Evolutionary conservation across 2,329 filamentous ascomycete species (phyloP), one percentile per base, ranked within the genome.

Genomic region (Ascochyta fabae): DNA sequence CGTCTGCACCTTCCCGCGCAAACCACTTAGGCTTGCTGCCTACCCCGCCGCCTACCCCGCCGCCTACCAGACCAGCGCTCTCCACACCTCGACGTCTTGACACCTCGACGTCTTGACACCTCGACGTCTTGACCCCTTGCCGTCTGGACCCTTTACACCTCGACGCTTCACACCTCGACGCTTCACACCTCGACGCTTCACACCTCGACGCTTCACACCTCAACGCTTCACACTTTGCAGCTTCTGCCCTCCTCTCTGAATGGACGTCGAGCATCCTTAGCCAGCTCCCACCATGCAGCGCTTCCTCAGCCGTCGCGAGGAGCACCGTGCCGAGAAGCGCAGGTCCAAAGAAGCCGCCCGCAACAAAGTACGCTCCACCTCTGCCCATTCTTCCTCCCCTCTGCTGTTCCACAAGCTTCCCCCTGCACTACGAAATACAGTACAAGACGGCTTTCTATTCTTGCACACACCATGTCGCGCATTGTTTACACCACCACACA

Each of bases 261-360:
- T 69, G 65, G 60, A 55, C 49, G 31, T 44, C 56, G 26, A 19
- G 44, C 44, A 46, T 19, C 45, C 44, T 29, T 54, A 34, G 36
- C 56, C 56, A 10, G 5, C 29, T 13, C 12, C 12, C 10, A 10
- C 29, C 60, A 81, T 83, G 60, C 86, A 84, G 71, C 86, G 88
- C 67, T 87, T 92, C 72, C 85, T 90, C 57, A 90, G 85, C 74
- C 81, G 88, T 64, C 85, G 88, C 63, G 89, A 91, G 68, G 91
- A 80, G 74, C 64, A 74, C 56, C 66, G 66, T 46, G 42, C 53
- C 22, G 75, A 75, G 59, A 76, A 76, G 62, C 74, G 70, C 63
- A 53, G 58, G 35, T 67, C 68, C 46, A 76, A 74, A 57, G 58
- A 69, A 53, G 53, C 53, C 36, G 53, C 62, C 41, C 62, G 59